Conservation (phyloP, 2,329 filamentous ascomycete genomes). For the Fusarium austroafricanum region DNA sequence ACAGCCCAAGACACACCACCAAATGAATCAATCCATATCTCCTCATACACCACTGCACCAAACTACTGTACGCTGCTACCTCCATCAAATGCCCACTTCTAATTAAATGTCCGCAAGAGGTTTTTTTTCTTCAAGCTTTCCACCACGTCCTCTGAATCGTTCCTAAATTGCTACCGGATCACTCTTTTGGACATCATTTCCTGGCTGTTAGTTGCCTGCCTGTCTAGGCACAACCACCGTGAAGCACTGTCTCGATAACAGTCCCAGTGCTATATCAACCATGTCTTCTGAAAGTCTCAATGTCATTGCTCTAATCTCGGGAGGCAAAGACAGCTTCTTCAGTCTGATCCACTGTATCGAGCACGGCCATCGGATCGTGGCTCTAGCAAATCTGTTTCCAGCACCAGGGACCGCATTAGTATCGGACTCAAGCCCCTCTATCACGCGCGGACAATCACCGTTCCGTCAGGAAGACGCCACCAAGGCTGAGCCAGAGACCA, state of each 20-base stretch:
- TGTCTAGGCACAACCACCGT: constrained; percentile 1
- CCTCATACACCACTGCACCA: constrained; percentile 16
- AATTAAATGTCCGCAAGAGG: constrained; percentile 22
- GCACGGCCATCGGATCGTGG: constrained; percentile 86
- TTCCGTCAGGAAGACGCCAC: constrained; percentile 32
- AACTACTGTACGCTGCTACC: constrained; percentile 6
- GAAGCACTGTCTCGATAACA: constrained; percentile 5
- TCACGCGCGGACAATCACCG: constrained; percentile 18
- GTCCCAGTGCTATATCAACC: constrained; percentile 13
- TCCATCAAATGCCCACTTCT: constrained; percentile 23
- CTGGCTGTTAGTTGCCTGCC: constrained; percentile 9
- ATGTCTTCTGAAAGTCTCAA: constrained; percentile 67
- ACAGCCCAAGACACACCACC: constrained; percentile 28
- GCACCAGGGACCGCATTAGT: constrained; percentile 24
- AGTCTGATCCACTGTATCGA: constrained; percentile 89
- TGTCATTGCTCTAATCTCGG: constrained; percentile 93
- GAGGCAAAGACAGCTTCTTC: constrained; percentile 97
- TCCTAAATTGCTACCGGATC: constrained; percentile 8
- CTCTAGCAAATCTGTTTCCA: constrained; percentile 87
- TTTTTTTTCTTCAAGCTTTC: constrained; percentile 3
- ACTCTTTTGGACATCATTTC: constrained; percentile 15
- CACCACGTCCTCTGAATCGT: constrained; percentile 19
- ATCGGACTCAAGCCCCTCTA: constrained; percentile 10
- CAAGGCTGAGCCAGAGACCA: constrained; percentile 6
- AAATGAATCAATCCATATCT: constrained; percentile 29